Evolutionary conservation across 2,329 filamentous ascomycete species (phyloP).

Genomic region (Paecilomyces dactylethromorphus): DNA sequence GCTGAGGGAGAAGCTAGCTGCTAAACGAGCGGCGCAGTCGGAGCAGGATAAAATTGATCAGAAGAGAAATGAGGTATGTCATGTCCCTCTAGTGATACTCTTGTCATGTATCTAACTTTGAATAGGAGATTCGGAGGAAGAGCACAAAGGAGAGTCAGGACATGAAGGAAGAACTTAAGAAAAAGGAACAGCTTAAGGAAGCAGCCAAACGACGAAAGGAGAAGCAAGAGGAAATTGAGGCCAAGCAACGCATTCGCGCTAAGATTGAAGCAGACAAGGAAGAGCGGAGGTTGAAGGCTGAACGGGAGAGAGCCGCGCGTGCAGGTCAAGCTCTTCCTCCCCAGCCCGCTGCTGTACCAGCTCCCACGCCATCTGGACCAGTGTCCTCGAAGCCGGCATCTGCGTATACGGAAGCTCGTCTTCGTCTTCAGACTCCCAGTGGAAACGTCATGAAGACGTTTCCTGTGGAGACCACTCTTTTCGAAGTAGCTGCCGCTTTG

Average conservation of each 20-base stretch:
- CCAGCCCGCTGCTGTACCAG: slow-evolving; percentile 38
- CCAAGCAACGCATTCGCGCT: slow-evolving; percentile 81
- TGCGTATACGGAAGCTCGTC: slow-evolving; percentile 70
- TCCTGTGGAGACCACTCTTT: slow-evolving; percentile 82
- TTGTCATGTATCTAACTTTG: neutral
- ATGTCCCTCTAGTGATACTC: neutral
- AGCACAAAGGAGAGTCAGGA: slow-evolving; percentile 84
- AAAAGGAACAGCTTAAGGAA: slow-evolving; percentile 88
- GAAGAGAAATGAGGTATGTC: slow-evolving; percentile 72
- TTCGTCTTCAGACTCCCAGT: slow-evolving; percentile 69
- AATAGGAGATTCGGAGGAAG: slow-evolving; percentile 67
- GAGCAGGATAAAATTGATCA: slow-evolving; percentile 71
- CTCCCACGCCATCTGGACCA: slow-evolving; percentile 41
- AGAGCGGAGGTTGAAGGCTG: slow-evolving; percentile 76
- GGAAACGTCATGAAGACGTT: slow-evolving; percentile 84
- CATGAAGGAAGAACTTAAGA: slow-evolving; percentile 77
- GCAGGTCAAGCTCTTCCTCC: slow-evolving; percentile 59
- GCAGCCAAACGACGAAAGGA: slow-evolving; percentile 80
- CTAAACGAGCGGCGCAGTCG: slow-evolving; percentile 63
- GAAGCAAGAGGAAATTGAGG: slow-evolving; percentile 77
- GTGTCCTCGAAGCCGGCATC: slow-evolving; percentile 56
- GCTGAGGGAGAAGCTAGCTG: slow-evolving; percentile 63
- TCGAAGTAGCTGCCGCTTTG: slow-evolving; percentile 78
- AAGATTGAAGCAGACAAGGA: slow-evolving; percentile 95
- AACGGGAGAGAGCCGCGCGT: slow-evolving; percentile 76